Conservation (phyloP, 495 filamentous ascomycete species). For the Aspergillus panamensis region DNA sequence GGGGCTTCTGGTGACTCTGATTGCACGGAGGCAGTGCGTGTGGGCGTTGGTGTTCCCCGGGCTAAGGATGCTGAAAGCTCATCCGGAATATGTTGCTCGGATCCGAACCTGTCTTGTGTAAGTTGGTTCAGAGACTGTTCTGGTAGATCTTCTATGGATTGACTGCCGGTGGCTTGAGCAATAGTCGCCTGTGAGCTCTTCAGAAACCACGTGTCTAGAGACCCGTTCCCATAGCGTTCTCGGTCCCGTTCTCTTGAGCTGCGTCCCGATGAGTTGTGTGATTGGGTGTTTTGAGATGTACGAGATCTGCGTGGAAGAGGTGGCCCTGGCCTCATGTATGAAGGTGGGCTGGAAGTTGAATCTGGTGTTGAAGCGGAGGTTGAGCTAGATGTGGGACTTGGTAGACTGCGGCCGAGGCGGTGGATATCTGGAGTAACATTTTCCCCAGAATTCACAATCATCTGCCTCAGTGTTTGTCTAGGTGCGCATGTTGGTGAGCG, state of each 20-base stretch:
- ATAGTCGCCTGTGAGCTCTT: constrained; percentile 26
- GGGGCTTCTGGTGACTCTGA: not conserved
- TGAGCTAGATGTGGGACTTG: constrained; percentile 6
- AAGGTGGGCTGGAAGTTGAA: constrained; percentile 4
- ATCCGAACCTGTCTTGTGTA: constrained; percentile 26
- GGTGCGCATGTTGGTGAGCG: too few species aligned
- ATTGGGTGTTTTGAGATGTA: not conserved
- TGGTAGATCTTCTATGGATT: not conserved
- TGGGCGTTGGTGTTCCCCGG: not conserved
- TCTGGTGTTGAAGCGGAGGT: constrained; percentile 5
- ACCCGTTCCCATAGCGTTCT: constrained; percentile 38
- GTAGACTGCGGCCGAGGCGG: not conserved
- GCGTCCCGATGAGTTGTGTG: constrained; percentile 2
- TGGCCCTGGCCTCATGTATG: not conserved
- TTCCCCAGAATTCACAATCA: too few species aligned
- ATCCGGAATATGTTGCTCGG: not conserved
- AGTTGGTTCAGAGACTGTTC: constrained; percentile 26
- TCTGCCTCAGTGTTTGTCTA: too few species aligned
- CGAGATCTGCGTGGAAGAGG: not conserved
- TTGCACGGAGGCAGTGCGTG: not conserved
- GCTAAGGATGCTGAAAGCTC: not conserved
- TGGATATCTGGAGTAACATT: not conserved
- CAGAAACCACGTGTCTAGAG: constrained; percentile 41
- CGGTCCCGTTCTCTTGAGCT: constrained; percentile 28
- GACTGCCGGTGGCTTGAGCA: constrained; percentile 1